Base-by-base conservation (phyloP, 257 asterid species). In the Verbascum thapsus region DNA sequence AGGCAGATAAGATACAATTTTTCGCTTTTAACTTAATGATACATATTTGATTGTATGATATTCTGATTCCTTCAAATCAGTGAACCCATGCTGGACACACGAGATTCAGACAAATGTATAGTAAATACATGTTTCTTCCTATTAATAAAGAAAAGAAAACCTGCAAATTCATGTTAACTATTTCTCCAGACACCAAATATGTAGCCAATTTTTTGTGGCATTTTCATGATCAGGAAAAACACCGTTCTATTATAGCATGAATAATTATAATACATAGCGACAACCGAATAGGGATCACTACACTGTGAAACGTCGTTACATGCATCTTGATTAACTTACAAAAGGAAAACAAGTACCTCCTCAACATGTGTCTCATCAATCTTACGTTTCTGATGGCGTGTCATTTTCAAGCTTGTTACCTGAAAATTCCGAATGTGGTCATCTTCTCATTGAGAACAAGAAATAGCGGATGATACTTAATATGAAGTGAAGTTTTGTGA, bases 361-460 rank as follows among this genome's bases (percentile, higher is more conserved):
- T n/a, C 99, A 17, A 89, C 95, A 63, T 92, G 99, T 48, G 96
- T 92, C 80, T 92, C 99, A 45, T 92, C 99, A 69, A 92, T 92
- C 84, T 92, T 92, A 45, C 99, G 96, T 68, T 92, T 92, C 67
- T 92, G 99, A 72, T 92, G 99, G 12, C 96, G 86, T 3, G 99
- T 92, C 99, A 89, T 92, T 77, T 92, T 89, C 88, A 92, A 82
- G 85, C 95, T 92, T 62, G 99, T 92, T 37, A 83, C 97, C 99
- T 92, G 86, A 76, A 80, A 80, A 37, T 53, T 18, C 39, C 64
- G 63, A 54, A 63, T 26, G 63, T 48, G 65, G 78, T 68, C 7
- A 15, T 11, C 44, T 15, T 51, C 42, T 66, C 64, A 51, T 56
- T 59, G 61, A 26, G 63, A 65, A 55, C 22, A 58, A 45, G 20